Conservation (phyloP, 2,329 filamentous ascomycete species). For the Aspergillus aculeatus region DNA sequence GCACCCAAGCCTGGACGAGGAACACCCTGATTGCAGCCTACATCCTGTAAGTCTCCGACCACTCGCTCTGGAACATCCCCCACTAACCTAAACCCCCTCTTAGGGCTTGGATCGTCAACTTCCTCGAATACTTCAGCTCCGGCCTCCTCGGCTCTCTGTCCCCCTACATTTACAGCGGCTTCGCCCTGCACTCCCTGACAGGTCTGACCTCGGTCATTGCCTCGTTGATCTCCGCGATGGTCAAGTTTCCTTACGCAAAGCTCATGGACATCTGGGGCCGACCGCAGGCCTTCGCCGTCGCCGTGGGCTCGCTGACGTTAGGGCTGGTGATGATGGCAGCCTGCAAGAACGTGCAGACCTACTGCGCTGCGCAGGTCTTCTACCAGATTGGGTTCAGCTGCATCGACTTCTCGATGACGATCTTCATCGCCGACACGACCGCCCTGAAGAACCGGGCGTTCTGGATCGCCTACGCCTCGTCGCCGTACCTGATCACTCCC, state of each 20-base stretch:
- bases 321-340: conserved; percentile 62
- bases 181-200: too few relatives aligned
- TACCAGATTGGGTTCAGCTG: conserved; percentile 60
- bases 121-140: too few relatives aligned
- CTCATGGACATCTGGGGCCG: conserved; percentile 64
- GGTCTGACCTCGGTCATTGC: too few relatives aligned
- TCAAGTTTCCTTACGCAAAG: conserved; percentile 62
- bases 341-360: conserved; percentile 60
- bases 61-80: too few relatives aligned
- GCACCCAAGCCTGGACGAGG: too few relatives aligned
- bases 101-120: too few relatives aligned
- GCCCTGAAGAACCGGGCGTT: conserved; percentile 61
- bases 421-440: conserved; percentile 65
- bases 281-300: conserved; percentile 56
- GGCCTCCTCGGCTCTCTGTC: too few relatives aligned
- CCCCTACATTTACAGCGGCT: too few relatives aligned
- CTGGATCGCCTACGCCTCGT: conserved; percentile 58
- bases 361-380: conserved; percentile 63
- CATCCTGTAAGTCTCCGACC: too few relatives aligned
- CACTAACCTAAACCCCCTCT: too few relatives aligned
- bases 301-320: conserved; percentile 47
- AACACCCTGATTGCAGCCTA: too few relatives aligned
- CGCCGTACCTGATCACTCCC: conserved; percentile 60
- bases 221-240: conserved; percentile 26
- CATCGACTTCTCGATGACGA: conserved; percentile 55